Conservation (phyloP, 2,329 filamentous ascomycete genomes). For the Pestalotiopsis sp. region DNA sequence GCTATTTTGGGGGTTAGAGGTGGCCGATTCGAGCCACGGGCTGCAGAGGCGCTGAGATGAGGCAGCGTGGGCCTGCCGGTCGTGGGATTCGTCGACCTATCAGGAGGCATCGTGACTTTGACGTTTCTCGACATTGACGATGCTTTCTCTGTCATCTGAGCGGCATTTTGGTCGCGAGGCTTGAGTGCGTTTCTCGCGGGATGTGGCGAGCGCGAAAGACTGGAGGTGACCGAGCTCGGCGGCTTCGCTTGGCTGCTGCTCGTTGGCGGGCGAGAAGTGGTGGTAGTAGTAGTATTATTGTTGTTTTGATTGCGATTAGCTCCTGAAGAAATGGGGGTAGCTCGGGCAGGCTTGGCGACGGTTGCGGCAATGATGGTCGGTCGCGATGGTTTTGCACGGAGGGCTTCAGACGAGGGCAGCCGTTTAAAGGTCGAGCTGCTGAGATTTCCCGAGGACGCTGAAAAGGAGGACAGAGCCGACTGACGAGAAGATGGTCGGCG, state of each 20-base stretch:
- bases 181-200: slow-evolving; percentile 21
- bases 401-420: slow-evolving; percentile 17
- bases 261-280: neutral
- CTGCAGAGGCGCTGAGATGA: slow-evolving; percentile 64
- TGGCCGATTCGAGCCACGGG: slow-evolving; percentile 51
- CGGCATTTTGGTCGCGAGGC: slow-evolving; percentile 42
- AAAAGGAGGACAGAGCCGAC: slow-evolving; percentile 14
- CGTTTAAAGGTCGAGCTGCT: slow-evolving; percentile 15
- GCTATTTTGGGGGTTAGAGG: slow-evolving; percentile 61
- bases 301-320: neutral
- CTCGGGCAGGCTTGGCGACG: slow-evolving; percentile 12
- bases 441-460: slow-evolving; percentile 1
- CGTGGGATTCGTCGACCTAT: slow-evolving; percentile 50
- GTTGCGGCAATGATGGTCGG: slow-evolving; percentile 14
- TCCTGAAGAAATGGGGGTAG: slow-evolving; percentile 6
- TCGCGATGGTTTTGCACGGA: slow-evolving; percentile 7
- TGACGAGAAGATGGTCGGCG: slow-evolving; percentile 17
- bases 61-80: slow-evolving; percentile 66
- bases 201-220: slow-evolving; percentile 3
- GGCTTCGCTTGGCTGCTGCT: neutral
- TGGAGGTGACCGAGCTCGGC: neutral
- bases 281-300: neutral
- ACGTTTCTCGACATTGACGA: slow-evolving; percentile 30
- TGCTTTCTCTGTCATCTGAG: slow-evolving; percentile 24
- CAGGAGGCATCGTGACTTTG: slow-evolving; percentile 37